Evolutionary conservation across 2,329 filamentous ascomycete genomes (phyloP).

Genomic region (Claviceps monticola): DNA sequence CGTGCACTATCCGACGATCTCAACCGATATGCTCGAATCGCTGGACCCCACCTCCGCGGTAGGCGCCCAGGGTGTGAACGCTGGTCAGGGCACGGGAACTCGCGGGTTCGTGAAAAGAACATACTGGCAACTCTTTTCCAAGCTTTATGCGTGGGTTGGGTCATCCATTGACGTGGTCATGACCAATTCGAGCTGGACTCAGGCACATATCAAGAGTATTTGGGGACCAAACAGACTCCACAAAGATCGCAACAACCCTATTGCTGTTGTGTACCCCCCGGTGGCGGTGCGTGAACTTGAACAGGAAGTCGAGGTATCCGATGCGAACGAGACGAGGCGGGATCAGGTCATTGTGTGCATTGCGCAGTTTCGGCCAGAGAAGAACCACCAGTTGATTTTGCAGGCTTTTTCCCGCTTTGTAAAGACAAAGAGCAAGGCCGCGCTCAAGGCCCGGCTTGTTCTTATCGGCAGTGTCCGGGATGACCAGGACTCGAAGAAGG

Average conservation of each 20-base stretch:
- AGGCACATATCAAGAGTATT: conserved; percentile 63
- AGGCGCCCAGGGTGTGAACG: conserved; percentile 62
- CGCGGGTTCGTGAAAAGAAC: conserved; percentile 58
- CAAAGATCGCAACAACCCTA: conserved; percentile 35
- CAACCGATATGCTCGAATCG: conserved; percentile 88
- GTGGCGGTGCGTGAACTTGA: conserved; percentile 80
- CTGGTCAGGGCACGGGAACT: conserved; percentile 61
- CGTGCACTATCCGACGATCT: conserved; percentile 96
- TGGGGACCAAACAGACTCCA: conserved; percentile 51
- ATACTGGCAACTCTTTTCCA: conserved; percentile 82
- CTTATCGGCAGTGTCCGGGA: conserved; percentile 89
- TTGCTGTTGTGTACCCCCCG: conserved; percentile 77
- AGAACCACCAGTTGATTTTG: conserved; percentile 83
- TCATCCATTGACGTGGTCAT: conserved; percentile 82
- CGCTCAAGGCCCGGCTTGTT: conserved; percentile 51
- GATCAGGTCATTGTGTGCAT: conserved; percentile 76
- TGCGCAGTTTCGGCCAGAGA: conserved; percentile 93
- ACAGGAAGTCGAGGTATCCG: conserved; percentile 56
- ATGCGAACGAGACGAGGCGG: conserved; percentile 53
- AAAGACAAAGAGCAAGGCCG: conserved; percentile 35
- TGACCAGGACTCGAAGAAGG: conserved; percentile 62
- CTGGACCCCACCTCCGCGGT: conserved; percentile 48
- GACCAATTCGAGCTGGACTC: conserved; percentile 95
- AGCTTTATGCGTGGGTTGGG: conserved; percentile 70
- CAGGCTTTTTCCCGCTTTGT: conserved; percentile 71